Base-by-base conservation (phyloP, 2,329 filamentous ascomycete genomes). In the Furcasterigmium furcatum region DNA sequence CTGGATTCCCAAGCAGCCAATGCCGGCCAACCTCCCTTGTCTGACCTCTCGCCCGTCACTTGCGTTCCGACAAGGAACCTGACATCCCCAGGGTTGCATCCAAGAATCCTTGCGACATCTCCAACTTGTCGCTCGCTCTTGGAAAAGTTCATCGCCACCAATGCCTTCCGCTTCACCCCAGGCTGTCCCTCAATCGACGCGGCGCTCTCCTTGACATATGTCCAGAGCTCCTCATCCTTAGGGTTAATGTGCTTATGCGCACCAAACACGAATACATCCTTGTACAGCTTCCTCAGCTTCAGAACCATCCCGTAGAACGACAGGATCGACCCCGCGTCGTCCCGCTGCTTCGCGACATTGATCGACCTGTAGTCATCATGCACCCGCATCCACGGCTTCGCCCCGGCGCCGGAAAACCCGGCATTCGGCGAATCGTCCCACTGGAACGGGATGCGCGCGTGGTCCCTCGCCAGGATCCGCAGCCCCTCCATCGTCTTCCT, bases 371-470 rank as follows among this genome's bases (percentile, higher is more conserved):
- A 83, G 24, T 76, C 69, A 18, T 84, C 78, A 53, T 87, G 82
- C 2, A 83, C 75, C 2, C 78, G 71, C 80, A 88, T 88, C 85
- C 85, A 88, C 0, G 85, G 81, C 51, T 71, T 72, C 1, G 57
- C 58, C 0, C 46, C 52, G 0, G 46, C 52, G 13, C 56, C 53
- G 0, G 80, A 77, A 60, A 89, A 88, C 0, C 85, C 85, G 0
- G 79, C 80, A 49, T 85, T 74, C 0, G 73, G 63, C 0, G 68
- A 66, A 2, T 63, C 69, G 43, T 76, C 73, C 85, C 85, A 89
- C 43, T 85, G 82, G 58, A 88, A 79, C 0, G 85, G 85, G 2
- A 83, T 74, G 1, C 85, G 69, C 2, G 82, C 71, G 55, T 88
- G 78, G 51, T 88, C 84, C 7, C 83, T 70, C 1, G 75, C 82